Conservation (phyloP, 495 filamentous ascomycete species). For the Talaromyces proteolyticus region DNA sequence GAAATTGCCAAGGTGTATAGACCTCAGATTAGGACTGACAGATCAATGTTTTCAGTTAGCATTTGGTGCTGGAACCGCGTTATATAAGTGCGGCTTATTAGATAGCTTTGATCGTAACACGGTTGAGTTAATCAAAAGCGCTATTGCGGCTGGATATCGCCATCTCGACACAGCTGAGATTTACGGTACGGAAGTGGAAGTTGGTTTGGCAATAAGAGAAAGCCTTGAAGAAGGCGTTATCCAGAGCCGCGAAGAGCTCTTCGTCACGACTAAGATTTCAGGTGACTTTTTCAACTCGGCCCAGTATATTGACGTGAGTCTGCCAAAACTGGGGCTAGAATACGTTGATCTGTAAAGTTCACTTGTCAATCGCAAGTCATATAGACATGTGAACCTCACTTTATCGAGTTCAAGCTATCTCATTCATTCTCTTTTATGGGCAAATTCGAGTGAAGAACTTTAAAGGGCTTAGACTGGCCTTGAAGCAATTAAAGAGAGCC, state of each 20-base stretch:
- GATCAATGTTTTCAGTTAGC: conserved; percentile 47
- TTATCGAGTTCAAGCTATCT: conserved; percentile 48
- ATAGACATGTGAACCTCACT: background rate
- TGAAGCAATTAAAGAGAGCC: conserved; percentile 61
- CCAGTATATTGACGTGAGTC: conserved; percentile 56
- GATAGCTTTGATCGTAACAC: conserved; percentile 27
- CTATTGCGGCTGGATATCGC: conserved; percentile 63
- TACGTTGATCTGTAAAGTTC: conserved; percentile 67
- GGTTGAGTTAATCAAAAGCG: conserved; percentile 58
- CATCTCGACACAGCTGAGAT: conserved; percentile 82
- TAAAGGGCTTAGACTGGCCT: conserved; percentile 70
- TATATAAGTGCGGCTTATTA: conserved; percentile 45
- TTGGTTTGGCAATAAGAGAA: conserved; percentile 69
- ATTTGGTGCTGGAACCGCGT: conserved; percentile 65
- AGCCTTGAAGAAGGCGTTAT: conserved; percentile 43
- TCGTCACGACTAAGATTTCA: conserved; percentile 69
- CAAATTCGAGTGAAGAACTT: conserved; percentile 52
- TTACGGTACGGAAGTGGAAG: conserved; percentile 73
- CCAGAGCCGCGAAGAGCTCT: conserved; percentile 54
- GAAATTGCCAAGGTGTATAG: background rate
- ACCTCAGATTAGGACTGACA: conserved; percentile 1
- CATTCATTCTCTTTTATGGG: conserved; percentile 71
- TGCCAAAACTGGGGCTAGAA: conserved; percentile 66
- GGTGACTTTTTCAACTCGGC: conserved; percentile 53
- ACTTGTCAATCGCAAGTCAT: background rate